Conservation (phyloP, 2,329 filamentous ascomycete species). For the Xylaria sp. region DNA sequence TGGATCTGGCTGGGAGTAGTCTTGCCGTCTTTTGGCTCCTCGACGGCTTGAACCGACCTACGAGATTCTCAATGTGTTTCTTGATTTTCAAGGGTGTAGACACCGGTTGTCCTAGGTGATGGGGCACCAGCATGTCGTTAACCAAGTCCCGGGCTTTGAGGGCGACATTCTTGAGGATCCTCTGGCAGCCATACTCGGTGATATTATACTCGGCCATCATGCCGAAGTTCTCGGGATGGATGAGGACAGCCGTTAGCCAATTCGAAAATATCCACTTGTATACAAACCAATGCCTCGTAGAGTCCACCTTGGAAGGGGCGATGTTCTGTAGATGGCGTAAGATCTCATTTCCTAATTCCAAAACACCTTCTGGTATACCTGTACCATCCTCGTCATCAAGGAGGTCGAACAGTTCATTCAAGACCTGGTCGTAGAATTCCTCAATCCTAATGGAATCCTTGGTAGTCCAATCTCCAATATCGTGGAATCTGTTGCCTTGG, state of each 20-base stretch:
- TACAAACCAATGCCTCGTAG: constrained; percentile 84
- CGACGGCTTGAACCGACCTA: constrained; percentile 70
- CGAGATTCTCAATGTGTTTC: constrained; percentile 76
- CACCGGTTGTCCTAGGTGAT: constrained; percentile 65
- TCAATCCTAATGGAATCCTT: constrained; percentile 86
- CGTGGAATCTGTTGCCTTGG: constrained; percentile 71
- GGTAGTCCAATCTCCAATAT: constrained; percentile 77
- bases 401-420: constrained; percentile 83
- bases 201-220: constrained; percentile 92
- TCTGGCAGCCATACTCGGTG: constrained; percentile 88
- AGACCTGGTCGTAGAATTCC: constrained; percentile 86
- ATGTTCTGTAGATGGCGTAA: constrained; percentile 79
- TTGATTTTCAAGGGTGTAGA: constrained; percentile 73
- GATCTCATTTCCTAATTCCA: constrained; percentile 87
- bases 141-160: constrained; percentile 83
- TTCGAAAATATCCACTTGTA: constrained; percentile 92
- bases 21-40: constrained; percentile 64
- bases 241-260: constrained; percentile 84
- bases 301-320: constrained; percentile 66
- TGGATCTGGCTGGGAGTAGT: constrained; percentile 75
- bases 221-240: constrained; percentile 84
- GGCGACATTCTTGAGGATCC: constrained; percentile 81
- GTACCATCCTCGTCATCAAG: constrained; percentile 86
- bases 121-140: constrained; percentile 73
- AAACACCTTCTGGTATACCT: constrained; percentile 85